Evolutionary conservation across 148 eudicot species (phyloP), one percentile per base, ranked within the genome.

Genomic region (Vaccinium macrocarpon): DNA sequence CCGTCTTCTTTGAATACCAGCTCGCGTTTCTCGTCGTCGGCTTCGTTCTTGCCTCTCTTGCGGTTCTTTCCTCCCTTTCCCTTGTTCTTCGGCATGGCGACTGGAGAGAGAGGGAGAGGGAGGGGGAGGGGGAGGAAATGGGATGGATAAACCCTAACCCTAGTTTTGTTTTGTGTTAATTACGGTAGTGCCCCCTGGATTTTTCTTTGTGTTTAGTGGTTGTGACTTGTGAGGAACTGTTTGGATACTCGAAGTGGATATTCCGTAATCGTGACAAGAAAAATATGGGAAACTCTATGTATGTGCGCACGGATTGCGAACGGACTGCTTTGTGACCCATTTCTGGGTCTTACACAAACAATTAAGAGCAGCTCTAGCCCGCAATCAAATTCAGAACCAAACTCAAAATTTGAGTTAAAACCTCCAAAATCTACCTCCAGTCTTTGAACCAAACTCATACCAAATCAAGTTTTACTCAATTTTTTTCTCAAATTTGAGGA

Each of bases 31-130:
- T 93, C 98, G 57, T 95, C 96, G 49, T 95, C 98, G 3, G 95
- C 96, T 55, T 95, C 98, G 86, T 95, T 95, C 94, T 95, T 95
- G 0, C 98, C 98, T 81, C 98, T 87, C 90, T 95, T 95, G 80
- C 96, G 83, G 84, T 94, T 95, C 92, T 95, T 95, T 0, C 98
- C 98, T 92, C 98, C 98, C 89, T 95, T 95, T 71, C 98, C 98
- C 89, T 95, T 95, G 90, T 95, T 94, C 94, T 95, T 95, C 96
- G 98, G 98, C 98, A 95, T 95, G 59, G 80, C 59, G 59, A 25
- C 16, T 11, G 32, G 3, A 15, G 11, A 1, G 12, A 27, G 7
- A 48, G 2, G 8, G 76, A 16, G 14, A 18, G 77, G 7, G 0
- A 25, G 74, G 29, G 75, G 32, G 27, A 42, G 78, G 19, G 14